Conservation (phyloP, 2,329 filamentous ascomycete species). For the Curvularia hawaiiensis region DNA sequence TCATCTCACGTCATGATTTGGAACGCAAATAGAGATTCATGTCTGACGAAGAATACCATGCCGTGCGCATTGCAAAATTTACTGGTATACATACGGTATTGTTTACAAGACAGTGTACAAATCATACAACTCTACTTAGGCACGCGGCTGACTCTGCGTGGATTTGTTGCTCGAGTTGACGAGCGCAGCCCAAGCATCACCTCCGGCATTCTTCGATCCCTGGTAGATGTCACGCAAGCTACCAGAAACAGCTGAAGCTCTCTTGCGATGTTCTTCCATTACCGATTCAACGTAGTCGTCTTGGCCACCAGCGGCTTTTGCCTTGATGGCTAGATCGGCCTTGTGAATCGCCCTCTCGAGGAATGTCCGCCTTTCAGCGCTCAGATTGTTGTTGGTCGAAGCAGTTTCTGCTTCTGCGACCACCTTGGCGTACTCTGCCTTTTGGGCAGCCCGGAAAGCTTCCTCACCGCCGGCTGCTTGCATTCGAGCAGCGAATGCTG, state of each 20-base stretch:
- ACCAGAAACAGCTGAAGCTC: neutral
- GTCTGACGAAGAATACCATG: neutral
- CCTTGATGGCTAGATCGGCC: slow-evolving; percentile 27
- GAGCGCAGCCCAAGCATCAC: slow-evolving; percentile 27
- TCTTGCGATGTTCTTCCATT: slow-evolving; percentile 14
- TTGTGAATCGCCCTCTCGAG: slow-evolving; percentile 27
- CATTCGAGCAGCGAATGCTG: slow-evolving; percentile 17
- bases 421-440: slow-evolving; percentile 15
- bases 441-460: slow-evolving; percentile 15
- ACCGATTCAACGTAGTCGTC: slow-evolving; percentile 26
- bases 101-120: slow-evolving; percentile 1
- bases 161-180: slow-evolving; percentile 20
- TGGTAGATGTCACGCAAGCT: slow-evolving; percentile 5
- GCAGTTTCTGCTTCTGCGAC: slow-evolving; percentile 31
- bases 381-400: slow-evolving; percentile 19
- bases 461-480: slow-evolving; percentile 21
- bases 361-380: slow-evolving; percentile 19
- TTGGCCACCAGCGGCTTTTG: slow-evolving; percentile 19
- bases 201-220: slow-evolving; percentile 9
- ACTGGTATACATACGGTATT: slow-evolving; percentile 4
- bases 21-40: neutral
- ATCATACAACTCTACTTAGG: slow-evolving; percentile 4
- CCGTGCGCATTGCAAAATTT: neutral
- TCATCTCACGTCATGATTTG: neutral
- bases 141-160: slow-evolving; percentile 8